Evolutionary conservation across 805 yeast species (phyloP).

Genomic region (Saccharomycopsis oosterbeekiorum): DNA sequence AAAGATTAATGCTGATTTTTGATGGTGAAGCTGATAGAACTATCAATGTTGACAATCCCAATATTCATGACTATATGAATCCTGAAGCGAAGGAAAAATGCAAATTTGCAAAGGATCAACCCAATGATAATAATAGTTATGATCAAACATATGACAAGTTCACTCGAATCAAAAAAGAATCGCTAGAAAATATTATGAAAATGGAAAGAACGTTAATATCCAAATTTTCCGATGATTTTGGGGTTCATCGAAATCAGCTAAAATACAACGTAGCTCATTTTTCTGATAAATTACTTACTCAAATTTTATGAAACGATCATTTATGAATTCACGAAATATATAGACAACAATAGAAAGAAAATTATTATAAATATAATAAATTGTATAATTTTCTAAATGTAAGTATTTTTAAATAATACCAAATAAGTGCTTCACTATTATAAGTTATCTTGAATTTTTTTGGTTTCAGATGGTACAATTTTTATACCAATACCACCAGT

Average conservation of each 20-base stretch:
- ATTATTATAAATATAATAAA: too few relatives aligned
- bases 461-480: background rate
- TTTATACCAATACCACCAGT: background rate
- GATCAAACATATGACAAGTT: background rate
- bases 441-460: background rate
- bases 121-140: background rate
- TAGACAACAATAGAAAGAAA: background rate
- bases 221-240: constrained; percentile 17
- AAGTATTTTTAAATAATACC: background rate
- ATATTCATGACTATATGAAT: background rate
- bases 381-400: too few relatives aligned
- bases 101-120: background rate
- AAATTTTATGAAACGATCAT: background rate
- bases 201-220: constrained; percentile 14
- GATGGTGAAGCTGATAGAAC: background rate
- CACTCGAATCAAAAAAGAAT: background rate
- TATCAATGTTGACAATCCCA: background rate
- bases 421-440: background rate
- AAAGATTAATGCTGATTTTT: constrained; percentile 18
- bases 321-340: background rate
- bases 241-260: constrained; percentile 13
- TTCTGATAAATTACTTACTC: constrained; percentile 4
- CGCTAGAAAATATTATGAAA: constrained; percentile 3
- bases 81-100: background rate
- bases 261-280: constrained; percentile 9